Conservation (phyloP, 192 early-diverging fungal genomes). For the Coemansia erecta region DNA sequence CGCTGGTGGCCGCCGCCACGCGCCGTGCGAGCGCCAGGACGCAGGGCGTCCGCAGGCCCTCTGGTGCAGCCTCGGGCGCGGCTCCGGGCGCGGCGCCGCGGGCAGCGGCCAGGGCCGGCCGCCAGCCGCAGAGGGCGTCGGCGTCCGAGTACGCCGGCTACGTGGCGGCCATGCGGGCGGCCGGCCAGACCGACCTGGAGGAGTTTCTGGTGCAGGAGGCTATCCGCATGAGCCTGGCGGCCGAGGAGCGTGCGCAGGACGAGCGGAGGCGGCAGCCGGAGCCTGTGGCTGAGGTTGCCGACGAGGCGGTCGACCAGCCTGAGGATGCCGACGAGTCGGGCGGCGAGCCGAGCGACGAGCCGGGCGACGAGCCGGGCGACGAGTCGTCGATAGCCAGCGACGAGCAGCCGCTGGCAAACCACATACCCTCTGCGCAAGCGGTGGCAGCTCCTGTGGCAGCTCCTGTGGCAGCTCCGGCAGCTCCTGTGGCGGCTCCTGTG, state of each 20-base stretch:
- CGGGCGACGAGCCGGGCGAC: background rate
- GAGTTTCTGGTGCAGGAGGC: slow-evolving; percentile 94
- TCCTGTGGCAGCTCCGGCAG: slow-evolving; percentile 6
- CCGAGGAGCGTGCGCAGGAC: slow-evolving; percentile 51
- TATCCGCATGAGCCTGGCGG: slow-evolving; percentile 71
- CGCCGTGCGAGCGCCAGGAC: slow-evolving; percentile 25
- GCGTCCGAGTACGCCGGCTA: slow-evolving; percentile 60
- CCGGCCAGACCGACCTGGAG: slow-evolving; percentile 72
- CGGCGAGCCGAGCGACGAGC: background rate
- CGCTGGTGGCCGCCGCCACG: slow-evolving; percentile 39
- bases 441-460: too few species aligned
- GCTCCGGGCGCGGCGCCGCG: slow-evolving; percentile 2
- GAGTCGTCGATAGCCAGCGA: background rate
- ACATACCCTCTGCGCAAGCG: background rate
- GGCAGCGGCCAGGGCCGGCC: slow-evolving; percentile 12
- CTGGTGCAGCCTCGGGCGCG: background rate
- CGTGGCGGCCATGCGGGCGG: slow-evolving; percentile 69
- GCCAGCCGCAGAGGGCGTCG: slow-evolving; percentile 4
- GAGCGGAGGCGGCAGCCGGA: background rate
- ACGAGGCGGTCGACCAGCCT: background rate
- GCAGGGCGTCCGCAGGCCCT: background rate
- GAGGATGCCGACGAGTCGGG: background rate
- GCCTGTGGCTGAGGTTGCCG: background rate
- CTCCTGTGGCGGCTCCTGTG: background rate
- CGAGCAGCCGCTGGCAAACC: background rate